Percentiles rank a stretch among this genome's conserved stretches.
These are phyloP conservation scores for Hypoxylon sp. DNA, from an alignment of 2,329 filamentous ascomycete species.

Conservation along the genomic window DNA sequence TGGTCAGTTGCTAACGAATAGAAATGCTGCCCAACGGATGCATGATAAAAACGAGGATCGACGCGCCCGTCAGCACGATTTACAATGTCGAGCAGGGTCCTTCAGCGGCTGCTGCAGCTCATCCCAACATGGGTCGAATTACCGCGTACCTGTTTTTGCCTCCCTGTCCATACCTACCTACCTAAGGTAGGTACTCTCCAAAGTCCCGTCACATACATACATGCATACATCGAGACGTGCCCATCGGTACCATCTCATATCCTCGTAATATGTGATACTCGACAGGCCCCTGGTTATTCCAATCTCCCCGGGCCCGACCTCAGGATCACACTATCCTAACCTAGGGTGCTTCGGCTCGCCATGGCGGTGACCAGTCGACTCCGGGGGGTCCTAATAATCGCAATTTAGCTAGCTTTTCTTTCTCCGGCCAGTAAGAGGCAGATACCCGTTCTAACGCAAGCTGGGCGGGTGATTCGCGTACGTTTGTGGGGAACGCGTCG, in stretches of 20 bases:
- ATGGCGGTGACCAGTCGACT: background rate
- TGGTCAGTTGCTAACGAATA: conserved; percentile 29
- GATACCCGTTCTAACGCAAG: background rate
- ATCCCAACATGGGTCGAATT: conserved; percentile 10
- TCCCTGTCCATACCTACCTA: conserved; percentile 13
- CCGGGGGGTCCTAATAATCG: background rate
- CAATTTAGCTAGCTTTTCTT: conserved; percentile 7
- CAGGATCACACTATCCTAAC: background rate
- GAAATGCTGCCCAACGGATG: conserved; percentile 33
- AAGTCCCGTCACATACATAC: background rate
- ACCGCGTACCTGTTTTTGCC: conserved; percentile 17
- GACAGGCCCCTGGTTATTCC: conserved; percentile 1
- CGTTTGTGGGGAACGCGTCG: conserved; percentile 13
- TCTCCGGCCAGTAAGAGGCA: conserved; percentile 12
- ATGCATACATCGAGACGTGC: background rate
- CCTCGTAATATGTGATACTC: conserved; percentile 9
- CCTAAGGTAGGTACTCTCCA: background rate
- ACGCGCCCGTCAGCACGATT: conserved; percentile 28
- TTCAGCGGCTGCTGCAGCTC: conserved; percentile 26
- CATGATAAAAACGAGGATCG: conserved; percentile 37
- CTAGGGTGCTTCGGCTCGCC: background rate
- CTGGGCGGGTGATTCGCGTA: conserved; percentile 10
- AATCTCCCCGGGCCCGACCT: conserved; percentile 2
- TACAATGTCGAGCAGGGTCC: conserved; percentile 33
- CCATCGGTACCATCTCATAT: background rate